Percentiles rank a stretch among this genome's conserved stretches.
Evolutionary conservation across 2,329 filamentous ascomycete species (phyloP).

Genomic region (Pseudopithomyces maydicus): DNA sequence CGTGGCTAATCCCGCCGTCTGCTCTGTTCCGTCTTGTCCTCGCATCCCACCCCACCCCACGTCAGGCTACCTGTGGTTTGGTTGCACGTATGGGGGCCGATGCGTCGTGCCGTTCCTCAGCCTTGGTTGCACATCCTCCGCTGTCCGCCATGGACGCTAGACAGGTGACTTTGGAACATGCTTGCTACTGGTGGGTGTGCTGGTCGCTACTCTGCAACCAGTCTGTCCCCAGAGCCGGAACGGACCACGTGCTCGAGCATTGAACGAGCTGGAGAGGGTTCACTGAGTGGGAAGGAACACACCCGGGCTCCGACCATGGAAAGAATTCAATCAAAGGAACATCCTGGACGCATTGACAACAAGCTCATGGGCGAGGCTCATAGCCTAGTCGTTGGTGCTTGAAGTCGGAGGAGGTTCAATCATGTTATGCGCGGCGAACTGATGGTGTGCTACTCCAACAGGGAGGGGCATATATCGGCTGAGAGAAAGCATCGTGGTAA

Average conservation of each 20-base stretch:
- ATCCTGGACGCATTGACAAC: constrained; percentile 10
- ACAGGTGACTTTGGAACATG: background rate
- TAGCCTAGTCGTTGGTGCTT: constrained; percentile 22
- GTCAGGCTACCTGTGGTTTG: constrained; percentile 15
- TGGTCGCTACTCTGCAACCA: background rate
- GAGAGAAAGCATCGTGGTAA: background rate
- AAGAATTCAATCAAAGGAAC: constrained; percentile 13
- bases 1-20: background rate
- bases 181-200: background rate
- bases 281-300: background rate
- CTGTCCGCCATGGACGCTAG: background rate
- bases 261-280: background rate
- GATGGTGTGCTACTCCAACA: background rate
- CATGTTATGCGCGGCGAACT: constrained; percentile 5
- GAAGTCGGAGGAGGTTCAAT: constrained; percentile 6
- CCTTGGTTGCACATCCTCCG: constrained; percentile 10
- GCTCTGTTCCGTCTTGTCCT: background rate
- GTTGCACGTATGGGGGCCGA: constrained; percentile 14
- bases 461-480: background rate
- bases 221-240: background rate
- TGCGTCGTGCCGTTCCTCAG: constrained; percentile 15
- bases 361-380: constrained; percentile 6
- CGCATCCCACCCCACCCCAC: background rate
- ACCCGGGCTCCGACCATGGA: constrained; percentile 2
- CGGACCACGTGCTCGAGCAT: background rate